Percentiles rank a stretch among this genome's conserved stretches.
Evolutionary conservation across 2,329 filamentous ascomycete species (phyloP).

Genomic region (Helminthosporium solani): DNA sequence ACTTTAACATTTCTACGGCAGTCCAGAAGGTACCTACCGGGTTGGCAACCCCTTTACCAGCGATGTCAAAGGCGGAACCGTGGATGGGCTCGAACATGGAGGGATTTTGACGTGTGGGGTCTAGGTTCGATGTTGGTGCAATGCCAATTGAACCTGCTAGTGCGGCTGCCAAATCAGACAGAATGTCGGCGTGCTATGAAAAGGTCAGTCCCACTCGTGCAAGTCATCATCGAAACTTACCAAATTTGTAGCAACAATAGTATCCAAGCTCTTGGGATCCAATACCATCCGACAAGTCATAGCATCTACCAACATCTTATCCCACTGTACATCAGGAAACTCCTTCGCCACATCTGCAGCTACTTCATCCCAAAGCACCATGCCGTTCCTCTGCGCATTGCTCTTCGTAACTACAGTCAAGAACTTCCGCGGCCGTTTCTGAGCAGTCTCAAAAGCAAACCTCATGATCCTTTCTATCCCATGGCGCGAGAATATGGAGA

Average conservation of each 20-base stretch:
- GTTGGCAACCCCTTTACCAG: slow-evolving; percentile 58
- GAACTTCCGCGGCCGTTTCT: slow-evolving; percentile 57
- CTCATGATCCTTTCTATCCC: slow-evolving; percentile 61
- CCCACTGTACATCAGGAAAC: slow-evolving; percentile 61
- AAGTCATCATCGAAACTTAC: slow-evolving; percentile 16
- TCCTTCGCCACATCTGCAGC: slow-evolving; percentile 56
- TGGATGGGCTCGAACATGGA: slow-evolving; percentile 65
- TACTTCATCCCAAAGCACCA: slow-evolving; percentile 69
- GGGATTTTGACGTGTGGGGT: slow-evolving; percentile 61
- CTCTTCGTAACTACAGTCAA: slow-evolving; percentile 66
- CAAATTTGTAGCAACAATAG: slow-evolving; percentile 64
- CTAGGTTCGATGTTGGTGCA: slow-evolving; percentile 68
- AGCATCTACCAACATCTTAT: slow-evolving; percentile 68
- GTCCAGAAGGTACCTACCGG: slow-evolving; percentile 63
- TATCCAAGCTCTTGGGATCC: slow-evolving; percentile 61
- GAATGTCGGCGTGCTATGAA: slow-evolving; percentile 58
- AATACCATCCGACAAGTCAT: slow-evolving; percentile 66
- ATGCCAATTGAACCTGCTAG: slow-evolving; percentile 72
- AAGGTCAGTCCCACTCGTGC: background rate
- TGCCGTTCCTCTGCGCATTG: slow-evolving; percentile 65
- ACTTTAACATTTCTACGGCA: slow-evolving; percentile 58
- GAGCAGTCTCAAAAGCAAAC: slow-evolving; percentile 64
- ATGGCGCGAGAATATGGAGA: slow-evolving; percentile 63
- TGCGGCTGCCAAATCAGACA: slow-evolving; percentile 69
- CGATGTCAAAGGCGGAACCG: slow-evolving; percentile 60